phyloP scores from a whole-genome alignment of 306 rosid genomes.

The Sechiopsis laciniata region DNA sequence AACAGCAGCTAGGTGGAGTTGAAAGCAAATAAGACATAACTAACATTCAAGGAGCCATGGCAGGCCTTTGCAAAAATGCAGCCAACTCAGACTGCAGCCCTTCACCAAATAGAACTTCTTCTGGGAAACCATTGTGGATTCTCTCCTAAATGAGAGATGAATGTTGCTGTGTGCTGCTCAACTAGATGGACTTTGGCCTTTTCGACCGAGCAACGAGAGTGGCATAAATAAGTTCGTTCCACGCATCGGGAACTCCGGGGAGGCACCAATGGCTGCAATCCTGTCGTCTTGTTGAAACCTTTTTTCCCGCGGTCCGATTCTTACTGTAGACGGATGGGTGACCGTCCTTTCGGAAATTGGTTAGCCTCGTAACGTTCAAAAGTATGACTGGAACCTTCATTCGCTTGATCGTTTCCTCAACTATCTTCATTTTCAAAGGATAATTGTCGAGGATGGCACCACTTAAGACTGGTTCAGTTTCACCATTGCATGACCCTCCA shows the following conservation, averaged over 20 bases:
- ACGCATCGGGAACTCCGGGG: slow-evolving; percentile 92
- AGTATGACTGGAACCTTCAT: slow-evolving; percentile 70
- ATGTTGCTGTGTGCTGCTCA: neutral
- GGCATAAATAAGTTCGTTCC: slow-evolving; percentile 89
- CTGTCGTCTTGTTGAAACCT: slow-evolving; percentile 51
- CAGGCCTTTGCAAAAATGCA: slow-evolving; percentile 1
- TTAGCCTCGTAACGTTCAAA: slow-evolving; percentile 66
- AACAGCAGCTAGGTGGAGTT: neutral
- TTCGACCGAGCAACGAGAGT: slow-evolving; percentile 43
- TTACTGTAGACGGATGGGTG: slow-evolving; percentile 78
- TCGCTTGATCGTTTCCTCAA: slow-evolving; percentile 57
- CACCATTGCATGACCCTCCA: slow-evolving; percentile 96
- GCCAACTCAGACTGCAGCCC: neutral
- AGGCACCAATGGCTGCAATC: slow-evolving; percentile 98
- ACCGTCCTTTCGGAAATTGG: slow-evolving; percentile 91
- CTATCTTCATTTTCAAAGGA: slow-evolving; percentile 89
- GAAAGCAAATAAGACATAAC: neutral
- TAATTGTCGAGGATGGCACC: slow-evolving; percentile 70
- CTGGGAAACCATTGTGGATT: neutral
- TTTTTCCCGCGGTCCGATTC: slow-evolving; percentile 31
- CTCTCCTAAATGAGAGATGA: neutral
- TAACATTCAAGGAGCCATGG: neutral
- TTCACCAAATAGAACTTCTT: too few relatives aligned
- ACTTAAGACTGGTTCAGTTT: slow-evolving; percentile 55
- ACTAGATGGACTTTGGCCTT: slow-evolving; percentile 23